phyloP scores from a whole-genome alignment of 371 early-diverging fungal species.

The Entomophthora muscae region DNA sequence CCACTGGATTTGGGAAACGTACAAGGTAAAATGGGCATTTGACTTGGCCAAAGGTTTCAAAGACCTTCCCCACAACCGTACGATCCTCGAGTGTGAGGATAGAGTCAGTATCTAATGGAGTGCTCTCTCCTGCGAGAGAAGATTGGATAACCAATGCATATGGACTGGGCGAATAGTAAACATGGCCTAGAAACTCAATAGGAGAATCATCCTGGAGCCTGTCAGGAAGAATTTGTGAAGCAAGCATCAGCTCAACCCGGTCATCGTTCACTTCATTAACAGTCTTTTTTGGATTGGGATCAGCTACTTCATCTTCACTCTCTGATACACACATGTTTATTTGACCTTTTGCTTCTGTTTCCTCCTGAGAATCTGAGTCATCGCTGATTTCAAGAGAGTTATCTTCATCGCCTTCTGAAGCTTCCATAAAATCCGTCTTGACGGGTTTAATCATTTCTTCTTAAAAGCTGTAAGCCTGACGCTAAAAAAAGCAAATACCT shows the following conservation, averaged over 20 bases:
- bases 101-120: background rate
- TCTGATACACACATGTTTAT: background rate
- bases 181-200: background rate
- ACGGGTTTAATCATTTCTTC: background rate
- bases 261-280: background rate
- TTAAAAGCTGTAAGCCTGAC: background rate
- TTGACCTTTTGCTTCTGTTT: background rate
- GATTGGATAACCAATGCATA: background rate
- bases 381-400: background rate
- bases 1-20: background rate
- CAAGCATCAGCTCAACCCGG: background rate
- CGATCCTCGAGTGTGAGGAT: background rate
- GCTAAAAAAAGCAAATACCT: background rate
- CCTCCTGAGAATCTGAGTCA: background rate
- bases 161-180: background rate
- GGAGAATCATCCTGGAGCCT: background rate
- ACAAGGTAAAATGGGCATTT: constrained; percentile 3
- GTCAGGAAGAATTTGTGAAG: background rate
- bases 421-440: background rate
- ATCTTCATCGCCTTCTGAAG: background rate
- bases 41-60: constrained; percentile 7
- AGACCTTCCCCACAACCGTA: background rate
- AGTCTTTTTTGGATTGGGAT: background rate
- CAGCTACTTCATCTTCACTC: background rate
- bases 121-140: background rate